These are phyloP conservation scores for Naganishia albida DNA, from an alignment of 1,284 basidiomycete genomes.

Conservation along the genomic window DNA sequence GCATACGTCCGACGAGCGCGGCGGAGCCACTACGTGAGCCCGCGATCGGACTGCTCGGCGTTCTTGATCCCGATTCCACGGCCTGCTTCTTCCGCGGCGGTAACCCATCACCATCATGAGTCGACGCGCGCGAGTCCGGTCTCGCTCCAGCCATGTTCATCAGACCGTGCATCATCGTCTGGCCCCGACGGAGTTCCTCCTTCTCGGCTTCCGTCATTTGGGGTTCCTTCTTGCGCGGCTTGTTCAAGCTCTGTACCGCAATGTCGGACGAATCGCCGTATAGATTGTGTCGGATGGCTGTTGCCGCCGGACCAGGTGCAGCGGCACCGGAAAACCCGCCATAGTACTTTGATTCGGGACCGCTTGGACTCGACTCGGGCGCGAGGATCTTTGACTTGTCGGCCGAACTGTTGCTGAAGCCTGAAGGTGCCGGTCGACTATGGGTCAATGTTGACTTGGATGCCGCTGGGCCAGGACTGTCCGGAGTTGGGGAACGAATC, in stretches of 20 bases:
- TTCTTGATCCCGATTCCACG: constrained; percentile 1
- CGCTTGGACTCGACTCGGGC: constrained; percentile 25
- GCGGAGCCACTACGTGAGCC: constrained; percentile 20
- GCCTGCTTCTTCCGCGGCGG: constrained; percentile 26
- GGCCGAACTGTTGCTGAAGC: not conserved
- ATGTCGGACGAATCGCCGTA: constrained; percentile 18
- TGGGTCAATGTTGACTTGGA: not conserved
- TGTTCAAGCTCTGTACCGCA: constrained; percentile 18
- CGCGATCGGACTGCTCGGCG: constrained; percentile 11
- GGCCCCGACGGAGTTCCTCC: constrained; percentile 4
- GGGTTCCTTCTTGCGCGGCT: constrained; percentile 2
- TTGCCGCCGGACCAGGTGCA: not conserved
- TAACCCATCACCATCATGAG: constrained; percentile 11
- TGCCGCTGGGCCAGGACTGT: not conserved
- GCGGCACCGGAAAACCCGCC: not conserved
- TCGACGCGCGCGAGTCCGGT: constrained; percentile 20
- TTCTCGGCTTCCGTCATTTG: constrained; percentile 4
- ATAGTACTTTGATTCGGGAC: constrained; percentile 26
- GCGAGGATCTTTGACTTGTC: constrained; percentile 13
- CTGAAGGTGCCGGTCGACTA: not conserved
- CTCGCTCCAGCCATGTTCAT: constrained; percentile 18
- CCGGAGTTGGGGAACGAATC: constrained; percentile 2
- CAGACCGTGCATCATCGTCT: constrained; percentile 17
- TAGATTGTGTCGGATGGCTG: constrained; percentile 8
- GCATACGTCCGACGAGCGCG: constrained; percentile 4